phyloP scores from a whole-genome alignment of 179 eudicot genomes.

The Silene noctiflora region DNA sequence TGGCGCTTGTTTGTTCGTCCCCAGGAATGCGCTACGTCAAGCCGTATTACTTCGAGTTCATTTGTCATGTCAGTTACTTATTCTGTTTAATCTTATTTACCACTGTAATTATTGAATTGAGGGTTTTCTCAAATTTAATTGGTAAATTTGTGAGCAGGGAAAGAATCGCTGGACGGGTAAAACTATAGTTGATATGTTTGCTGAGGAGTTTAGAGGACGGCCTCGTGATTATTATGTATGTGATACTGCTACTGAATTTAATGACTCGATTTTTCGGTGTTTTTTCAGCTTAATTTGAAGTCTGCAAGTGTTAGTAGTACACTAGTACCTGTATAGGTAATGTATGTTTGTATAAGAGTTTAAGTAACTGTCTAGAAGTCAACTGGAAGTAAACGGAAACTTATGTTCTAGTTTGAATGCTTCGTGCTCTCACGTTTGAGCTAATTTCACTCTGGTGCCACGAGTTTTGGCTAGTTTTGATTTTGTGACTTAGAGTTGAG shows the following conservation, averaged over 20 bases:
- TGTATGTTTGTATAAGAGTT: too few species aligned
- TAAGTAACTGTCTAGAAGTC: too few species aligned
- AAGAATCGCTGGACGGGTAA: slow-evolving; percentile 92
- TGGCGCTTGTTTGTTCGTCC: slow-evolving; percentile 12
- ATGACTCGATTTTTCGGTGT: not conserved
- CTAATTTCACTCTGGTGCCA: not conserved
- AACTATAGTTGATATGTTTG: slow-evolving; percentile 75
- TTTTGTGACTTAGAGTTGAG: not conserved
- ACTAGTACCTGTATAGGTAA: too few species aligned
- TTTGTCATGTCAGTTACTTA: slow-evolving; percentile 61
- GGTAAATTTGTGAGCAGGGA: slow-evolving; percentile 36
- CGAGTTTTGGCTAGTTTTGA: not conserved
- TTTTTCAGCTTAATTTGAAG: not conserved
- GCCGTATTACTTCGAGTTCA: slow-evolving; percentile 93
- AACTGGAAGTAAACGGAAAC: too few species aligned
- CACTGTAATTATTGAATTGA: not conserved
- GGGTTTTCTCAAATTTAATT: slow-evolving; percentile 6
- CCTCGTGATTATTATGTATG: slow-evolving; percentile 76
- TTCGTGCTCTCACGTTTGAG: not conserved
- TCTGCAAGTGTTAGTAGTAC: not conserved
- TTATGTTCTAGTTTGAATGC: not conserved
- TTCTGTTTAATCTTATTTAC: not conserved
- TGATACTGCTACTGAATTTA: not conserved
- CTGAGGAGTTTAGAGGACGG: slow-evolving; percentile 89
- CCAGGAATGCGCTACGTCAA: slow-evolving; percentile 79